A percentile compares a stretch with the other conserved stretches of the same genome.
Evolutionary conservation across 2,329 filamentous ascomycete genomes (phyloP).

Genomic region (Arthrobotrys iridis): DNA sequence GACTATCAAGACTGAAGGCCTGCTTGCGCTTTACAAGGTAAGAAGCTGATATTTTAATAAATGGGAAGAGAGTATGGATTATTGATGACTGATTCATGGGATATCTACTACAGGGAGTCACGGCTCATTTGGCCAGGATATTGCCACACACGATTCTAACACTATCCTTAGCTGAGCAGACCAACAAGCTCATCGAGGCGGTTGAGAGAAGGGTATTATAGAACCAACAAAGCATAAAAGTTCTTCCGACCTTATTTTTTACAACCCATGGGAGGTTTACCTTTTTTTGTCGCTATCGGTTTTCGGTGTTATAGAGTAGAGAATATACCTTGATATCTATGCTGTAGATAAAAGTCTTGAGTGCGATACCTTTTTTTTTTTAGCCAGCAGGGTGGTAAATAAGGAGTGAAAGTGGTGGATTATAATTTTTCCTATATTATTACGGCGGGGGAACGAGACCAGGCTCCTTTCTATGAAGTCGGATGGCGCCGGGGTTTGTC

Average conservation of each 20-base stretch:
- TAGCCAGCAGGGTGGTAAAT: slow-evolving; percentile 8
- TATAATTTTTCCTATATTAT: background rate
- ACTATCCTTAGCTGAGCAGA: slow-evolving; percentile 92
- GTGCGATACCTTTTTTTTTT: too few relatives aligned
- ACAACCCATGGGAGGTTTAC: background rate
- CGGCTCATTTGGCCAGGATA: slow-evolving; percentile 92
- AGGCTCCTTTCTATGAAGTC: too few relatives aligned
- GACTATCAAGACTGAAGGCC: slow-evolving; percentile 88
- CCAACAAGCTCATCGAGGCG: slow-evolving; percentile 87
- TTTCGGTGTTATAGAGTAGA: too few relatives aligned
- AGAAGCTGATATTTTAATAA: background rate
- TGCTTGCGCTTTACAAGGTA: slow-evolving; percentile 90
- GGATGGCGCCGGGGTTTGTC: too few relatives aligned
- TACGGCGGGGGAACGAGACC: background rate
- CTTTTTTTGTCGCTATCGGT: too few relatives aligned
- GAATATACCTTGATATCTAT: too few relatives aligned
- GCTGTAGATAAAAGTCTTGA: slow-evolving; percentile 28
- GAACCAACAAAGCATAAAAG: background rate
- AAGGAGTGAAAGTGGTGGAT: background rate
- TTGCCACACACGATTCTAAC: slow-evolving; percentile 95
- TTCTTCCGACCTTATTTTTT: background rate
- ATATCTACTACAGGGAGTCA: slow-evolving; percentile 71
- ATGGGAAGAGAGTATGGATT: background rate
- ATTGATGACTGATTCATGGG: background rate
- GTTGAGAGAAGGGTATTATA: slow-evolving; percentile 72